A percentile compares a stretch with the other conserved stretches of the same genome.
Evolutionary conservation across 768 basidiomycete species (phyloP).

Genomic region (Agrocybe pediades): DNA sequence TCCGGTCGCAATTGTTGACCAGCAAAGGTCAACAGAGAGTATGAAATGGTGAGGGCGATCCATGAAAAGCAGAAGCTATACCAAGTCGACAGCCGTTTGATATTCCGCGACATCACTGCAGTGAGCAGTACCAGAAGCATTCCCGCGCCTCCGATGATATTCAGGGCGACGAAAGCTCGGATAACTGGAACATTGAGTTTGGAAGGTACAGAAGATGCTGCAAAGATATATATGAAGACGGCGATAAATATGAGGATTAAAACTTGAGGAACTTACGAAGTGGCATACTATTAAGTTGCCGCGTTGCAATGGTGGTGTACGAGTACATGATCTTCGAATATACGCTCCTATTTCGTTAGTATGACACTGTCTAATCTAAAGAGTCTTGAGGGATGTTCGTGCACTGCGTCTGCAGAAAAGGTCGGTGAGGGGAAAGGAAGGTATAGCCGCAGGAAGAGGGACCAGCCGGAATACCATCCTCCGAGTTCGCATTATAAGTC

Average conservation of each 20-base stretch:
- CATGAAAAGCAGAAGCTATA: constrained; percentile 39
- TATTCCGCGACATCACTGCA: constrained; percentile 25
- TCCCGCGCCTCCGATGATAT: constrained; percentile 29
- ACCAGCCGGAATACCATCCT: background rate
- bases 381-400: no score
- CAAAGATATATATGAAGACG: background rate
- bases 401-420: no score
- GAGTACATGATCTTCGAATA: no score
- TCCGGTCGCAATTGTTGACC: constrained; percentile 25
- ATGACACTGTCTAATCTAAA: no score
- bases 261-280: background rate
- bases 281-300: no score
- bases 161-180: constrained; percentile 30
- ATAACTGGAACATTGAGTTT: constrained; percentile 16
- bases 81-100: constrained; percentile 36
- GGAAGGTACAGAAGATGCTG: background rate
- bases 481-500: background rate
- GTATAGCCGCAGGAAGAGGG: no score
- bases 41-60: constrained; percentile 36
- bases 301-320: no score
- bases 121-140: constrained; percentile 29
- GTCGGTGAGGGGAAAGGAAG: no score
- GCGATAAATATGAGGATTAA: background rate
- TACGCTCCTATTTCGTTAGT: no score
- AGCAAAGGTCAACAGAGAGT: constrained; percentile 32